Conservation (phyloP, 352 stramenopile species). For the Phytophthora megakarya region DNA sequence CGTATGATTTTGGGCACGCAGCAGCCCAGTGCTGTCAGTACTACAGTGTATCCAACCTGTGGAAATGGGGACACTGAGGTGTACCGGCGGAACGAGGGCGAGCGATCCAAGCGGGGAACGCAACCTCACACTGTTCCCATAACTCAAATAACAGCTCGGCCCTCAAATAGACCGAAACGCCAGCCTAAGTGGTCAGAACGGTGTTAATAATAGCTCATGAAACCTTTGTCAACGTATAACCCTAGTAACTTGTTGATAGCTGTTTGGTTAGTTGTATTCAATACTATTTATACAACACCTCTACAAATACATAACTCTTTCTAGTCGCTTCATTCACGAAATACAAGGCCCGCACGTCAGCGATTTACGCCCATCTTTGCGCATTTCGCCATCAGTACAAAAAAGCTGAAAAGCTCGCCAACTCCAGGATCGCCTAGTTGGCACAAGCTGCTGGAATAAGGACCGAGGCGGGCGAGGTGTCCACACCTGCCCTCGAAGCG, state of each 20-base stretch:
- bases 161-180: neutral
- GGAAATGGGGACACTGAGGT: too few relatives aligned
- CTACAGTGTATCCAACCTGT: neutral
- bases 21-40: too few relatives aligned
- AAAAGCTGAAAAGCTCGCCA: slow-evolving; percentile 4
- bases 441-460: slow-evolving; percentile 4
- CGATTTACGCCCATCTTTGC: slow-evolving; percentile 15
- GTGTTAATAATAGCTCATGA: too few relatives aligned
- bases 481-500: slow-evolving; percentile 2
- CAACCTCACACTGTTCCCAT: too few relatives aligned
- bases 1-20: neutral
- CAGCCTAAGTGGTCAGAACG: slow-evolving; percentile 1
- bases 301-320: neutral
- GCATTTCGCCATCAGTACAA: slow-evolving; percentile 27
- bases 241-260: too few relatives aligned
- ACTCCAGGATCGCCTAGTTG: neutral
- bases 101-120: too few relatives aligned
- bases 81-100: neutral
- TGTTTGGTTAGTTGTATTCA: too few relatives aligned
- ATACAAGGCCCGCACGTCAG: slow-evolving; percentile 17
- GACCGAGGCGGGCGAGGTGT: slow-evolving; percentile 12
- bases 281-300: too few relatives aligned
- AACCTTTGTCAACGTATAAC: too few relatives aligned
- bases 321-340: neutral
- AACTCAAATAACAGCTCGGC: too few relatives aligned